Evolutionary conservation across 2,329 filamentous ascomycete species (phyloP).

Genomic region (Botrytis aclada): DNA sequence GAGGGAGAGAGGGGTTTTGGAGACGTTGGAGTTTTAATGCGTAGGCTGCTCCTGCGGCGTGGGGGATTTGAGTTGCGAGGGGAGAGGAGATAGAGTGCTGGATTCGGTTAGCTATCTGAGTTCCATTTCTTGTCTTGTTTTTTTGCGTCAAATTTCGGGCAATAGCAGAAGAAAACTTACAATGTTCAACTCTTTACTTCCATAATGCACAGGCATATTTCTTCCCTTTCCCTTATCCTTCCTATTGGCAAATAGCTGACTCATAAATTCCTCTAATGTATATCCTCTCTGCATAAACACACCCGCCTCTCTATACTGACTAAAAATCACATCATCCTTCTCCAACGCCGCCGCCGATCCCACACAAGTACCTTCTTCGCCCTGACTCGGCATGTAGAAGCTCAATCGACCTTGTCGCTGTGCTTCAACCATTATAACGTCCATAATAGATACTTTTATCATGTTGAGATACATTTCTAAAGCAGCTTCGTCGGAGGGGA

Average conservation of each 20-base stretch:
- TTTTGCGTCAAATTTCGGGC: background rate
- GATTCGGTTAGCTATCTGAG: background rate
- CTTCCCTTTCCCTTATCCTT: conserved; percentile 77
- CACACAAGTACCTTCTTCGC: conserved; percentile 78
- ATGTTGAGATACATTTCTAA: conserved; percentile 52
- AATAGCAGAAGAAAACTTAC: conserved; percentile 47
- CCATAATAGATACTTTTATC: conserved; percentile 77
- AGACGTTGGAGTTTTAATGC: conserved; percentile 78
- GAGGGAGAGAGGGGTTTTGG: conserved; percentile 64
- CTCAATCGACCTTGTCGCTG: conserved; percentile 65
- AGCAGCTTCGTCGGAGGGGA: conserved; percentile 41
- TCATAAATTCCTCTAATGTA: conserved; percentile 87
- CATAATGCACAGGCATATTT: conserved; percentile 98
- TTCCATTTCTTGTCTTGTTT: background rate
- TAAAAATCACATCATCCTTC: conserved; percentile 87
- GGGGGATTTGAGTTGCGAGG: conserved; percentile 83
- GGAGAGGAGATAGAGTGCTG: conserved; percentile 81
- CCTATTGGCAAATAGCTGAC: conserved; percentile 84
- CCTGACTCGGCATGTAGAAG: conserved; percentile 81
- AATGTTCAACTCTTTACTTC: conserved; percentile 78
- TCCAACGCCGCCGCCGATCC: conserved; percentile 80
- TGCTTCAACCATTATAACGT: conserved; percentile 96
- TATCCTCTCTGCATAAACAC: conserved; percentile 89
- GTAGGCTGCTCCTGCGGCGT: conserved; percentile 83
- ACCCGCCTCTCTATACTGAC: conserved; percentile 91